Evolutionary conservation across 2,329 filamentous ascomycete species (phyloP).

Genomic region (Aspergillus fischeri): DNA sequence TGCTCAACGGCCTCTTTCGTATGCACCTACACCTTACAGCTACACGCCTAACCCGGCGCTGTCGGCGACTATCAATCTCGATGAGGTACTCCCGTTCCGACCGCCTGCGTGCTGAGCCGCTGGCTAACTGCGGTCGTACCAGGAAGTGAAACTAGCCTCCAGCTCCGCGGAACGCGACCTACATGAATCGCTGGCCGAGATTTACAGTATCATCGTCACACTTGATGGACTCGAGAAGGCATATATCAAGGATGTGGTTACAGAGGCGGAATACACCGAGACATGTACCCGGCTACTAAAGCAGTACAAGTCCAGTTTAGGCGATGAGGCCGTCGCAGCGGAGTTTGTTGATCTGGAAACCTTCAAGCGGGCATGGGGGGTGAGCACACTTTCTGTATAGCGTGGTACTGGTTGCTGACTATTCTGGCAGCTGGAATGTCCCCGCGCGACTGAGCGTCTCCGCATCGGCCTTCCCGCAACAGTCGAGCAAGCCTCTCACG

Average conservation of each 20-base stretch:
- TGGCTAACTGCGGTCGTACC: conserved; percentile 16
- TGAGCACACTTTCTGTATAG: conserved; percentile 45
- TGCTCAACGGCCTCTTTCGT: conserved; percentile 60
- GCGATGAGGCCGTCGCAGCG: conserved; percentile 82
- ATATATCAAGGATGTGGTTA: conserved; percentile 90
- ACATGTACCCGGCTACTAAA: conserved; percentile 91
- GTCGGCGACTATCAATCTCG: conserved; percentile 86
- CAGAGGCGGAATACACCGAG: conserved; percentile 89
- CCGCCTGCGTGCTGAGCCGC: conserved; percentile 10
- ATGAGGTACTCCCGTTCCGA: conserved; percentile 60
- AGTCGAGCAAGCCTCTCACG: conserved; percentile 55
- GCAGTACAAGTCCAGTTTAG: conserved; percentile 92
- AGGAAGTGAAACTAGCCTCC: conserved; percentile 91
- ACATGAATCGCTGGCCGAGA: conserved; percentile 91
- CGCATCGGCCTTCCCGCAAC: conserved; percentile 91
- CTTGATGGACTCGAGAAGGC: conserved; percentile 94
- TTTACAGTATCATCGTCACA: conserved; percentile 96
- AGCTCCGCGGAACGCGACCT: conserved; percentile 86
- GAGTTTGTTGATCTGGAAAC: conserved; percentile 85
- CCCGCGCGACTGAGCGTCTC: conserved; percentile 86
- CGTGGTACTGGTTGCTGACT: conserved; percentile 5
- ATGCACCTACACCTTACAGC: conserved; percentile 85
- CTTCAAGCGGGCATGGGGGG: conserved; percentile 90
- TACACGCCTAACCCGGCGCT: conserved; percentile 82
- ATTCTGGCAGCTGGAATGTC: conserved; percentile 73